These are phyloP conservation scores for Chenopodium formosanum DNA, from an alignment of 148 eudicot species.

Conservation along the genomic window DNA sequence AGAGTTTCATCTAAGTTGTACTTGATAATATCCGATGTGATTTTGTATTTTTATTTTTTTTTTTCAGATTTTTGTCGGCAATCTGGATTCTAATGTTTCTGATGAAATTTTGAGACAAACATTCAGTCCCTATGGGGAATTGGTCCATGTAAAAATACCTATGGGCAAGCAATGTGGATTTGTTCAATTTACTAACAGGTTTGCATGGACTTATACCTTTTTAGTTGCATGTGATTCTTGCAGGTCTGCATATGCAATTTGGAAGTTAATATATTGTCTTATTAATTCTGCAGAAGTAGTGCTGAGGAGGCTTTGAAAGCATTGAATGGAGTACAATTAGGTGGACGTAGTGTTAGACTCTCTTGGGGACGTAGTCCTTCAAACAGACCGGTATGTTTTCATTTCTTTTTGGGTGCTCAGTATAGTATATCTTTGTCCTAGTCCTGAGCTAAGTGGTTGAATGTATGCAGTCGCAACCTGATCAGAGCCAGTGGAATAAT, in stretches of 20 bases:
- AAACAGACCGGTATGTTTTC: conserved; percentile 59
- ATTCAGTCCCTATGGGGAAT: conserved; percentile 70
- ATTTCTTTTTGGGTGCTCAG: not conserved
- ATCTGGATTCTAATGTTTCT: conserved; percentile 72
- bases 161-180: conserved; percentile 91
- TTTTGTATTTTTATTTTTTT: not conserved
- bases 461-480: conserved; percentile 56
- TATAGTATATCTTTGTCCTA: not conserved
- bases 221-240: not conserved
- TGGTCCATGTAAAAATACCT: conserved; percentile 87
- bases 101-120: conserved; percentile 81
- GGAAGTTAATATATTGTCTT: not conserved
- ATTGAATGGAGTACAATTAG: conserved; percentile 72
- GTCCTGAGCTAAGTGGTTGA: conserved; percentile 3
- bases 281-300: conserved; percentile 43
- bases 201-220: not conserved
- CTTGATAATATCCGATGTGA: conserved; percentile 13
- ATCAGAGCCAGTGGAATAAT: conserved; percentile 62
- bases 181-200: conserved; percentile 92
- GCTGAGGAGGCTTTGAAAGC: conserved; percentile 79
- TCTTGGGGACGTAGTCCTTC: conserved; percentile 98
- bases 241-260: not conserved
- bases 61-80: conserved; percentile 88
- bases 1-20: not conserved
- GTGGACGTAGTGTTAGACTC: conserved; percentile 80